phyloP scores from a whole-genome alignment of 768 basidiomycete species.

The Rhodotorula paludigena region DNA sequence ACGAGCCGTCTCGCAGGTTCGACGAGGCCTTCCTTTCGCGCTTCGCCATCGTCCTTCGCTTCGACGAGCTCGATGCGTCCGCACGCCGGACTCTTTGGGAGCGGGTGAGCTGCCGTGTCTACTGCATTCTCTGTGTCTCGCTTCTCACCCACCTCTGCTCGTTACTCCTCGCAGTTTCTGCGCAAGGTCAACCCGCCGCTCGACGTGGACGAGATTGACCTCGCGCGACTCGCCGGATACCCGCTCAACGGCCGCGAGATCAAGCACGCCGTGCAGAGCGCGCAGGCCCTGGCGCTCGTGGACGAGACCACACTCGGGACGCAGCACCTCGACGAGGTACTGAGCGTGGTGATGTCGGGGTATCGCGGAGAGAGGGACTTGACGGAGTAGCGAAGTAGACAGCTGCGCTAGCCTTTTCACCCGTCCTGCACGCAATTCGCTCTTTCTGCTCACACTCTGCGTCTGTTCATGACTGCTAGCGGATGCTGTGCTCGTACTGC shows the following conservation, averaged over 20 bases:
- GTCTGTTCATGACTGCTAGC: too few species aligned
- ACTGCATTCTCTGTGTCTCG: not conserved
- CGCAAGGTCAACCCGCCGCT: too few species aligned
- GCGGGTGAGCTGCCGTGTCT: not conserved
- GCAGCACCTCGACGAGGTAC: constrained; percentile 12
- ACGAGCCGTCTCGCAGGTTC: constrained; percentile 1
- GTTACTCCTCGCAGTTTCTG: not conserved
- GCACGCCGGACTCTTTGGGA: constrained; percentile 1
- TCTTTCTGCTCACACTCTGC: too few species aligned
- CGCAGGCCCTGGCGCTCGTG: constrained; percentile 18
- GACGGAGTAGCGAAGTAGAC: too few species aligned
- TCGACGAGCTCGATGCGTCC: constrained; percentile 18
- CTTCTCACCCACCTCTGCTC: not conserved
- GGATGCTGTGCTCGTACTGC: too few species aligned
- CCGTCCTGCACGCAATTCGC: too few species aligned
- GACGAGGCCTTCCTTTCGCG: constrained; percentile 35
- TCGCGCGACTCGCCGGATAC: not conserved
- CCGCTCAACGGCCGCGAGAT: constrained; percentile 15
- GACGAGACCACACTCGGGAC: not conserved
- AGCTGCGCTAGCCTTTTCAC: too few species aligned
- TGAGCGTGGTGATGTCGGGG: too few species aligned
- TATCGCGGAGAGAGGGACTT: too few species aligned
- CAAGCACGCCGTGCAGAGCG: constrained; percentile 17
- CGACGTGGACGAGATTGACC: not conserved
- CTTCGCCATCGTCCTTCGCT: constrained; percentile 25